Evolutionary conservation across 176 grass and related monocot genomes (phyloP).

Genomic region (Secale cereale): DNA sequence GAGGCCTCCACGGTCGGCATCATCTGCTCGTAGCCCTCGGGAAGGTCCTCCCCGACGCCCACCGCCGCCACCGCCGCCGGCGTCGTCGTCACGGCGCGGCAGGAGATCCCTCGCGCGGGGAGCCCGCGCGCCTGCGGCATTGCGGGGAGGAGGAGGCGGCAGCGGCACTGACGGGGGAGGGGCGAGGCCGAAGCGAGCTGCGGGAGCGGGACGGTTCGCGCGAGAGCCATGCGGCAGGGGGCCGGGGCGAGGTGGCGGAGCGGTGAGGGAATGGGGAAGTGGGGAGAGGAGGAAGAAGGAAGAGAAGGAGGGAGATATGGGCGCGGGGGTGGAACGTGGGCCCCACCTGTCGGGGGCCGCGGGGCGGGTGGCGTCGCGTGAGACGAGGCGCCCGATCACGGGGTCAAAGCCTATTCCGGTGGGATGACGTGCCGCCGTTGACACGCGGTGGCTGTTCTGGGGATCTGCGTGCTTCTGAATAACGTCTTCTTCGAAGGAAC

Average conservation of each 20-base stretch:
- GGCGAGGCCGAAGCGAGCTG: not conserved
- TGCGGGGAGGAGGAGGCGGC: not conserved
- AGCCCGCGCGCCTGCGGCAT: not conserved
- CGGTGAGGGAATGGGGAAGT: not conserved
- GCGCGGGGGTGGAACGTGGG: slow-evolving; percentile 7
- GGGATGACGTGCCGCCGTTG: not conserved
- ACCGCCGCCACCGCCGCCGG: not conserved
- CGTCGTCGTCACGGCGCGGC: slow-evolving; percentile 13
- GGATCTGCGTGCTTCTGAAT: not conserved
- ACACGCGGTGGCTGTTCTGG: not conserved
- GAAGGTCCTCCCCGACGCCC: slow-evolving; percentile 54
- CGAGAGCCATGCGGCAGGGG: slow-evolving; percentile 18
- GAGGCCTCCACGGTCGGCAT: slow-evolving; percentile 44
- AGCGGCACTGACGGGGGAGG: not conserved
- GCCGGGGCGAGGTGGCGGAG: not conserved
- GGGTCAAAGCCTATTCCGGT: slow-evolving; percentile 1
- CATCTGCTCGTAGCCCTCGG: slow-evolving; percentile 64
- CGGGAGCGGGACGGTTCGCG: slow-evolving; percentile 17
- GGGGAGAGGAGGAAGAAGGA: not conserved
- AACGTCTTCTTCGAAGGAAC: too few species aligned
- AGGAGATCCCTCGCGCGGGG: slow-evolving; percentile 13
- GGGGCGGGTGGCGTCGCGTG: not conserved
- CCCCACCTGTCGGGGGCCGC: slow-evolving; percentile 19
- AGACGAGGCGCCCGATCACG: slow-evolving; percentile 26
- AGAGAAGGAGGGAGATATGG: not conserved